phyloP scores from a whole-genome alignment of 2,329 filamentous ascomycete species.

The Zasmidium citrigriseum region DNA sequence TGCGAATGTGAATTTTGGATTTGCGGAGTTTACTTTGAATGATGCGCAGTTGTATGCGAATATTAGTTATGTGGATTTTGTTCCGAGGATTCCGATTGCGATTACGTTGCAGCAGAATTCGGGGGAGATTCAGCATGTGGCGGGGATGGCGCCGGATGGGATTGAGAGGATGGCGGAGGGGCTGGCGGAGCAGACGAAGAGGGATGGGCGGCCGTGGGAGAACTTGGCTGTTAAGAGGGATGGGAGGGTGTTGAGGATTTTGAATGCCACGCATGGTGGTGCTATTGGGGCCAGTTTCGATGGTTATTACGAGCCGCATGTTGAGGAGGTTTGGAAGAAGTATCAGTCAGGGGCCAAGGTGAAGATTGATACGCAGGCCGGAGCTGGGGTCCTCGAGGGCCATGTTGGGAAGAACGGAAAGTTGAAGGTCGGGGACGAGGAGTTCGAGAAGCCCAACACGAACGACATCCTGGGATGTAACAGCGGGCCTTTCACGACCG shows the following conservation, averaged over 20 bases:
- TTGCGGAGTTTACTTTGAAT: slow-evolving; percentile 52
- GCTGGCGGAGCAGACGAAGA: slow-evolving; percentile 56
- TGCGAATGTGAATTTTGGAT: slow-evolving; percentile 47
- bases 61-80: slow-evolving; percentile 41
- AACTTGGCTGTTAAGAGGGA: slow-evolving; percentile 54
- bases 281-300: slow-evolving; percentile 53
- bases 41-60: slow-evolving; percentile 51
- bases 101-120: slow-evolving; percentile 40
- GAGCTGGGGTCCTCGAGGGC: slow-evolving; percentile 55
- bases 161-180: slow-evolving; percentile 58
- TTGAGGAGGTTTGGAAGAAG: slow-evolving; percentile 55
- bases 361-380: slow-evolving; percentile 66
- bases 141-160: slow-evolving; percentile 61
- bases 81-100: slow-evolving; percentile 43
- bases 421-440: slow-evolving; percentile 48
- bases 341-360: slow-evolving; percentile 49
- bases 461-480: slow-evolving; percentile 69
- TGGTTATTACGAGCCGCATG: slow-evolving; percentile 56
- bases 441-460: slow-evolving; percentile 61
- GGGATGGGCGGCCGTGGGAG: slow-evolving; percentile 65
- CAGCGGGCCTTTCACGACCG: slow-evolving; percentile 60
- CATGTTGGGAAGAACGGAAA: slow-evolving; percentile 42
- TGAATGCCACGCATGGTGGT: slow-evolving; percentile 50
- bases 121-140: slow-evolving; percentile 50
- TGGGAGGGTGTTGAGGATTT: slow-evolving; percentile 42